phyloP scores from a whole-genome alignment of 2,329 filamentous ascomycete species.

The Botrytis galanthina region DNA sequence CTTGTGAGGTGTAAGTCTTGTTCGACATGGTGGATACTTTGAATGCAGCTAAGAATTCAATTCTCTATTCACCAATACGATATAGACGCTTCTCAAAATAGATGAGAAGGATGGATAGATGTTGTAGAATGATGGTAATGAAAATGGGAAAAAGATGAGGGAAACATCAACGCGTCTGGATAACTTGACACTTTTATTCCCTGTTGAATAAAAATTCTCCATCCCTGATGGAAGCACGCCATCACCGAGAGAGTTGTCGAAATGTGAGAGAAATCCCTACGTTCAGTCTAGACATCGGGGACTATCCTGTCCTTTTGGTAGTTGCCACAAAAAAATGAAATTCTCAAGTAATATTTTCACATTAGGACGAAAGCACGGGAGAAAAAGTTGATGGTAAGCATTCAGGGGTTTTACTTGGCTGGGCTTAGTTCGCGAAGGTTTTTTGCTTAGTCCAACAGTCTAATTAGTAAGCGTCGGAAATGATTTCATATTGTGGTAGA shows the following conservation, averaged over 20 bases:
- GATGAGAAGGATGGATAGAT: not conserved
- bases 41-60: conserved; percentile 19
- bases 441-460: not conserved
- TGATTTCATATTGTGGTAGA: not conserved
- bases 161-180: not conserved
- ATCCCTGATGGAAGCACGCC: conserved; percentile 13
- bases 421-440: not conserved
- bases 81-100: not conserved
- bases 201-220: not conserved
- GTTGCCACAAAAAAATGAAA: conserved; percentile 15
- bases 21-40: conserved; percentile 16
- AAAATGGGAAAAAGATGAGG: not conserved
- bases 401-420: conserved; percentile 14
- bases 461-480: too few relatives aligned
- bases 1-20: conserved; percentile 2
- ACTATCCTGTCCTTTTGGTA: not conserved
- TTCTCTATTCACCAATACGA: conserved; percentile 17
- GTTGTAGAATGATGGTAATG: not conserved
- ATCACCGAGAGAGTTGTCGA: conserved; percentile 7
- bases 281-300: not conserved
- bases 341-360: conserved; percentile 15
- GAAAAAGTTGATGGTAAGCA: conserved; percentile 2
- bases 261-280: conserved; percentile 2
- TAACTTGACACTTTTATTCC: conserved; percentile 15
- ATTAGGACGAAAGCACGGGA: not conserved